Evolutionary conservation across 352 stramenopile species (phyloP).

Genomic region (Phytophthora cryptogea): DNA sequence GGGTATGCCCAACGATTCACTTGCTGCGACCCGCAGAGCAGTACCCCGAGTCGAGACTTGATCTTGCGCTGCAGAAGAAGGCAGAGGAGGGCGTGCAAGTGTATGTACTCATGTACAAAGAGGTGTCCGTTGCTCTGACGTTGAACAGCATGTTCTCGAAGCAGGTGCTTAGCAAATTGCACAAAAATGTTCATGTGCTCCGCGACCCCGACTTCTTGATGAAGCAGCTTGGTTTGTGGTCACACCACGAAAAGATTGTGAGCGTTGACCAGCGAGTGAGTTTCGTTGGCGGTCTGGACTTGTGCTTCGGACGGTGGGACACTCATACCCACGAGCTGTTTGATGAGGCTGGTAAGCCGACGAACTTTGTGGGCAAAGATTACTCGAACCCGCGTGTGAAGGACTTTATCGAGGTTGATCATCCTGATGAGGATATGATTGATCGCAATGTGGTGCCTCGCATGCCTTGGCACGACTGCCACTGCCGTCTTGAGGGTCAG

Average conservation of each 20-base stretch:
- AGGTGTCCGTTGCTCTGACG: slow-evolving; percentile 80
- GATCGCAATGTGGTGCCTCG: slow-evolving; percentile 69
- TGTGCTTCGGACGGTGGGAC: slow-evolving; percentile 91
- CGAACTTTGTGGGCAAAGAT: slow-evolving; percentile 82
- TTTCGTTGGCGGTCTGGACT: slow-evolving; percentile 90
- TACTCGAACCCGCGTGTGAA: slow-evolving; percentile 87
- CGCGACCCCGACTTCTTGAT: slow-evolving; percentile 90
- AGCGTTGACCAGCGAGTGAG: slow-evolving; percentile 88
- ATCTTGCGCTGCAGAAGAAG: slow-evolving; percentile 70
- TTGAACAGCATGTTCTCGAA: slow-evolving; percentile 88
- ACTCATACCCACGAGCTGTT: slow-evolving; percentile 69
- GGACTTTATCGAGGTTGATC: slow-evolving; percentile 82
- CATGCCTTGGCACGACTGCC: slow-evolving; percentile 89
- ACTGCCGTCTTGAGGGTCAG: slow-evolving; percentile 81
- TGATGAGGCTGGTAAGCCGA: slow-evolving; percentile 53
- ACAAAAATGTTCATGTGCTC: slow-evolving; percentile 86
- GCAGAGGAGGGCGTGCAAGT: slow-evolving; percentile 85
- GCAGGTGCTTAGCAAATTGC: slow-evolving; percentile 60
- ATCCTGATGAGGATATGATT: slow-evolving; percentile 77
- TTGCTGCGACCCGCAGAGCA: slow-evolving; percentile 65
- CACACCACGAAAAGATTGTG: slow-evolving; percentile 94
- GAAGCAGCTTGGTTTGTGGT: slow-evolving; percentile 88
- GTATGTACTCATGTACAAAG: slow-evolving; percentile 93
- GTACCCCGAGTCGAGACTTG: slow-evolving; percentile 68
- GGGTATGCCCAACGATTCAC: slow-evolving; percentile 87